Base-by-base conservation (phyloP, 306 rosid species). In the Neltuma alba region DNA sequence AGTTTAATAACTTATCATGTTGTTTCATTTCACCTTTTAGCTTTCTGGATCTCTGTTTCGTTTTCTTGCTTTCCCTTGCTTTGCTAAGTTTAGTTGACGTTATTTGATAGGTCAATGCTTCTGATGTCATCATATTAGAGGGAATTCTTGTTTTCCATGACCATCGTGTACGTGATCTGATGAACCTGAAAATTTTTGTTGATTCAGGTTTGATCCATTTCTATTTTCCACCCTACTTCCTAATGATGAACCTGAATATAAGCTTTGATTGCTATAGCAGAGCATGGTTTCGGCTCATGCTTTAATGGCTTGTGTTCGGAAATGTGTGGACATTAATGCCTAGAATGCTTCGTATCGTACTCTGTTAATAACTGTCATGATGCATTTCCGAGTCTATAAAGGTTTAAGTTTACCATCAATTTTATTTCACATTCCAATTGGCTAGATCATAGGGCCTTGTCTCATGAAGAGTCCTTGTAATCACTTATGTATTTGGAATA, bases 61-160 rank as follows among this genome's bases (percentile, higher is more conserved):
- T 25, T 0, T 11, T 27, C 2, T 58, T 12, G 11, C 34, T 58
- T 27, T 5, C 65, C 65, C n/a, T n/a, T n/a, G n/a, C 34, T 25
- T 58, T 25, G 65, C 65, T 27, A 58, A 58, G 27, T 58, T 58
- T 58, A 10, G 65, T 58, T 58, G 41, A 37, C 33, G 30, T 80
- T 9, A 54, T 21, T 54, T 54, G 77, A 58, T 76, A 95, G 99
- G 99, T 95, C 55, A 92, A 95, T 87, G 98, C 91, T 76, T 95
- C 99, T 65, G 97, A 95, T 85, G 99, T 95, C 72, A 95, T 95
- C 69, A 95, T 95, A 82, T 75, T 95, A 88, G 99, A 95, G 85
- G 99, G 99, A 58, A 95, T 95, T 90, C 91, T 95, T 65, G 98
- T 95, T 64, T 95, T 95, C 88, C 99, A 95, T 65, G 99, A 95